Conservation (phyloP, 1,139 yeast species). For the Magnusiomyces suaveolens region DNA sequence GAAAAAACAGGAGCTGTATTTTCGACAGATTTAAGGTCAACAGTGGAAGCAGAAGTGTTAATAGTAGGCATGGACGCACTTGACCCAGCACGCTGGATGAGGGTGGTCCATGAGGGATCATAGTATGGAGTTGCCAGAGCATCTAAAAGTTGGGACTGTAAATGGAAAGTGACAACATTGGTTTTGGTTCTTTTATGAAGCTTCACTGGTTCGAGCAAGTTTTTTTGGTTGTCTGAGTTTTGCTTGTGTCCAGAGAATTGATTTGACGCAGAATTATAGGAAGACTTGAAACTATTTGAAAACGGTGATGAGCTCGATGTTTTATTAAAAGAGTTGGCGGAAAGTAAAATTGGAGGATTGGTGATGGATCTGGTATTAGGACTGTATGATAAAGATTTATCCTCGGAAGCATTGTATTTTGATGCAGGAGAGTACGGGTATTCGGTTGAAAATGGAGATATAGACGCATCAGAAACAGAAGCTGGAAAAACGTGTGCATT, state of each 20-base stretch:
- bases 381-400: constrained; percentile 6
- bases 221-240: not conserved
- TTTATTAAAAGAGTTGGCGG: not conserved
- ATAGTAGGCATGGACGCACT: constrained; percentile 14
- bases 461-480: constrained; percentile 5
- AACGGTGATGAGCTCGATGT: too few relatives aligned
- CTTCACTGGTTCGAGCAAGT: constrained; percentile 12
- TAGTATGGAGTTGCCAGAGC: constrained; percentile 28
- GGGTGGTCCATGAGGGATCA: constrained; percentile 21
- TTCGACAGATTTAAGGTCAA: constrained; percentile 2
- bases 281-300: too few relatives aligned
- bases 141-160: constrained; percentile 29
- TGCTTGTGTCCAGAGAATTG: not conserved
- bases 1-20: constrained; percentile 4
- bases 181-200: constrained; percentile 20
- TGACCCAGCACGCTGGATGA: constrained; percentile 20
- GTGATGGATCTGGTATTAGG: constrained; percentile 5
- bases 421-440: constrained; percentile 4
- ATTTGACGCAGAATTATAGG: not conserved
- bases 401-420: constrained; percentile 7
- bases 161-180: constrained; percentile 21
- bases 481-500: constrained; percentile 18
- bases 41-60: constrained; percentile 4
- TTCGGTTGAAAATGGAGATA: not conserved
- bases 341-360: constrained; percentile 10